Percentiles rank a stretch among this genome's conserved stretches.
Evolutionary conservation across 2,329 filamentous ascomycete species (phyloP).

Genomic region (Kalaharituber pfeilii): DNA sequence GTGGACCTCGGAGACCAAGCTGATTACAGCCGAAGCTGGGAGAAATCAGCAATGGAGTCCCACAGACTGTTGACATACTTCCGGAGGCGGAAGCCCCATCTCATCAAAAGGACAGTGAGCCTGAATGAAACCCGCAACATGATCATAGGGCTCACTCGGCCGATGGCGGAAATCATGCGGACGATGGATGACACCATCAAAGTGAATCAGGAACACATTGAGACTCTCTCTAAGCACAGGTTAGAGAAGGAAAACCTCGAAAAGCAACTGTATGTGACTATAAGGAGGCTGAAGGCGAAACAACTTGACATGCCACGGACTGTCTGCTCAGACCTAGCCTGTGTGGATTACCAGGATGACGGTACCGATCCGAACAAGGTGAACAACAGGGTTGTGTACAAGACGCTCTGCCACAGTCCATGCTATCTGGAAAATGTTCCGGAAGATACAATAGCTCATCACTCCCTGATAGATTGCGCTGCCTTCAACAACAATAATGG

Average conservation of each 20-base stretch:
- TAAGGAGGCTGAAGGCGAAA: constrained; percentile 19
- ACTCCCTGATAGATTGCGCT: constrained; percentile 22
- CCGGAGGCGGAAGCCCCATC: constrained; percentile 23
- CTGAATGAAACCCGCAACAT: constrained; percentile 28
- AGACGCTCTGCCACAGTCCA: constrained; percentile 24
- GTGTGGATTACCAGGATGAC: constrained; percentile 21
- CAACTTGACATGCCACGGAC: constrained; percentile 24
- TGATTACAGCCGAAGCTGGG: constrained; percentile 28
- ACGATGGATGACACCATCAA: constrained; percentile 25
- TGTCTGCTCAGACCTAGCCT: constrained; percentile 24
- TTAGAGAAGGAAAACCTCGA: constrained; percentile 22
- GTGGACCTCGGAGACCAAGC: constrained; percentile 24
- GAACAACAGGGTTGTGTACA: constrained; percentile 23
- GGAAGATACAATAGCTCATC: constrained; percentile 20
- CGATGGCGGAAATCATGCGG: constrained; percentile 28
- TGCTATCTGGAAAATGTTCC: constrained; percentile 24
- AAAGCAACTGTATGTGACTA: constrained; percentile 22
- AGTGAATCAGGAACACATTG: constrained; percentile 23
- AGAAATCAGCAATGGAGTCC: constrained; percentile 25
- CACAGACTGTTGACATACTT: constrained; percentile 25
- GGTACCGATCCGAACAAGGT: constrained; percentile 16
- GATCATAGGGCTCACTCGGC: constrained; percentile 27
- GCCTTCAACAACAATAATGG: constrained; percentile 20
- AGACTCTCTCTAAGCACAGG: constrained; percentile 20
- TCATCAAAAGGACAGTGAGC: constrained; percentile 27